These are phyloP conservation scores for Exophiala viscosa DNA, from an alignment of 2,329 filamentous ascomycete species.

Conservation along the genomic window DNA sequence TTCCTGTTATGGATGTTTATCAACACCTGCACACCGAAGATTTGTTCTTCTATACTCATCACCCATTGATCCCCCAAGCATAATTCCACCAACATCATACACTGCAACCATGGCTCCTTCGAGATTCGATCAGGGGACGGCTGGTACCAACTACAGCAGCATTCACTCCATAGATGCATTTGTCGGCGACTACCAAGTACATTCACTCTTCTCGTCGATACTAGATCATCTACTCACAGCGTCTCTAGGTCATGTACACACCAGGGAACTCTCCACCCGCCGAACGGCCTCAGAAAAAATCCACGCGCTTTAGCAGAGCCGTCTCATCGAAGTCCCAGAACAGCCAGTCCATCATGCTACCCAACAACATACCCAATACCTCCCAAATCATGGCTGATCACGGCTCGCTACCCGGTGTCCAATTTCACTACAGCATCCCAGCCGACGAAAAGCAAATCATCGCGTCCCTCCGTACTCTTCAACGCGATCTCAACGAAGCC, in stretches of 20 bases:
- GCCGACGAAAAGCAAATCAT: constrained; percentile 31
- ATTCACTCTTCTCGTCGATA: neutral
- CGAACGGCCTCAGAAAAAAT: constrained; percentile 21
- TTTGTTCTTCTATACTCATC: neutral
- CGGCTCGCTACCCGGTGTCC: constrained; percentile 25
- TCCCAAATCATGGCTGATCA: constrained; percentile 28
- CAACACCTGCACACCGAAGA: neutral
- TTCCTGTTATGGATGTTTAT: neutral
- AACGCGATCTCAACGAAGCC: constrained; percentile 28
- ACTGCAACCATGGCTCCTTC: constrained; percentile 17
- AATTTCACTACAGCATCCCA: constrained; percentile 26
- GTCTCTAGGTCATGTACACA: constrained; percentile 28
- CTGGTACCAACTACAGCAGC: constrained; percentile 28
- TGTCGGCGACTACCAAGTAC: constrained; percentile 28
- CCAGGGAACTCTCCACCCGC: constrained; percentile 27
- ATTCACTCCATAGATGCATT: constrained; percentile 29
- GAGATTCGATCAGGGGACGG: constrained; percentile 26
- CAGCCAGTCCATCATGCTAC: constrained; percentile 27
- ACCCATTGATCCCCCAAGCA: constrained; percentile 9
- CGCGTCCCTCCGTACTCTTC: constrained; percentile 27
- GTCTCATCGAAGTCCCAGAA: constrained; percentile 22
- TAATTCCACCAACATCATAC: constrained; percentile 7
- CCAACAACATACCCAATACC: constrained; percentile 28
- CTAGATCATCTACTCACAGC: constrained; percentile 1
- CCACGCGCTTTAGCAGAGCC: constrained; percentile 26